phyloP scores from a whole-genome alignment of 106 monocot species.

The Dioscorea dumetorum region DNA sequence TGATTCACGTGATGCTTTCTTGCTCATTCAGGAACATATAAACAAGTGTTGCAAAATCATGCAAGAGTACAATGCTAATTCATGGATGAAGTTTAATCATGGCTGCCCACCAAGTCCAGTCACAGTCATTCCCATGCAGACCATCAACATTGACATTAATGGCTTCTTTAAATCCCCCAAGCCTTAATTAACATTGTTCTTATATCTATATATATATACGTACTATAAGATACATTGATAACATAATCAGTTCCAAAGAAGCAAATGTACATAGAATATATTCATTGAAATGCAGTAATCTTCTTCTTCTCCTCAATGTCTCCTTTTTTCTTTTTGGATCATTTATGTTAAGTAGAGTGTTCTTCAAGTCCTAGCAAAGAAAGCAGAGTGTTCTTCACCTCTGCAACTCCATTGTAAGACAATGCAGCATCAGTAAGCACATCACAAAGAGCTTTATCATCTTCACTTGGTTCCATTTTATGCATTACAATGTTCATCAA shows the following conservation, averaged over 20 bases:
- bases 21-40: background rate
- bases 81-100: background rate
- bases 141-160: constrained; percentile 2
- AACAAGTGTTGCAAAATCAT: constrained; percentile 1
- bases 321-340: background rate
- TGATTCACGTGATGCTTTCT: background rate
- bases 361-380: background rate
- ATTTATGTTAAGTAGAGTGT: background rate
- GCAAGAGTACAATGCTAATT: background rate
- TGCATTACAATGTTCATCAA: background rate
- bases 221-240: background rate
- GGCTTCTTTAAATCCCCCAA: background rate
- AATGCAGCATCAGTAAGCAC: background rate
- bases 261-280: background rate
- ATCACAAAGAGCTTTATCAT: background rate
- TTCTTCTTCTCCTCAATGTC: background rate
- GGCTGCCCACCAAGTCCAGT: constrained; percentile 11
- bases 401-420: background rate
- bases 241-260: background rate
- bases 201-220: background rate
- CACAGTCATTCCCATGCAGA: constrained; percentile 7
- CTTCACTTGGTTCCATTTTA: background rate
- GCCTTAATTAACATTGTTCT: background rate
- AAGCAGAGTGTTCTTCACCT: background rate
- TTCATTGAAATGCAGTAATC: background rate